phyloP scores from a whole-genome alignment of 2,329 filamentous ascomycete species.

The Fusarium cicatricum region DNA sequence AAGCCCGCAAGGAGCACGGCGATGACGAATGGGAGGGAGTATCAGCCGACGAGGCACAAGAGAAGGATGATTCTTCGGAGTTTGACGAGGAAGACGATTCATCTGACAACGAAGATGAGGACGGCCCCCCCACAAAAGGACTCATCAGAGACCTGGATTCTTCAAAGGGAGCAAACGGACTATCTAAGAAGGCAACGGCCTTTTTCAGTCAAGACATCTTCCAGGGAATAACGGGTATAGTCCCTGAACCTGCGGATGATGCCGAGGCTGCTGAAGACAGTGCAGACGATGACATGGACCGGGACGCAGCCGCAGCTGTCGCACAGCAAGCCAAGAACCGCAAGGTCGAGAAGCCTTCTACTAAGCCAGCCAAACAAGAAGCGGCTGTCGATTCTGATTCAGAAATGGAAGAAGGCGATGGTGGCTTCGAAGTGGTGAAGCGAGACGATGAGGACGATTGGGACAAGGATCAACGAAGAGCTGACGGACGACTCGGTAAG shows the following conservation, averaged over 20 bases:
- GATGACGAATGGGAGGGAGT: slow-evolving; percentile 95
- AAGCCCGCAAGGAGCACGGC: slow-evolving; percentile 79
- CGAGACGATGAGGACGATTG: slow-evolving; percentile 61
- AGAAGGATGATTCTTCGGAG: slow-evolving; percentile 61
- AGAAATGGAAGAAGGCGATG: slow-evolving; percentile 53
- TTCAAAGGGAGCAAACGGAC: slow-evolving; percentile 28
- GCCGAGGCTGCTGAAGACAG: slow-evolving; percentile 36
- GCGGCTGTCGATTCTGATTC: slow-evolving; percentile 43
- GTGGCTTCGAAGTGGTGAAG: slow-evolving; percentile 70
- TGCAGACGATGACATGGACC: slow-evolving; percentile 46
- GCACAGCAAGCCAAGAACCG: slow-evolving; percentile 39
- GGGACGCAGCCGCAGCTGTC: slow-evolving; percentile 42
- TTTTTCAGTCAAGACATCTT: slow-evolving; percentile 98
- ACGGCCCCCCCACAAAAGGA: slow-evolving; percentile 32
- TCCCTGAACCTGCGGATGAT: slow-evolving; percentile 56
- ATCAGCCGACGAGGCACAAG: slow-evolving; percentile 68
- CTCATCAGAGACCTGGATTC: slow-evolving; percentile 51
- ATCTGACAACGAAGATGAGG: slow-evolving; percentile 48
- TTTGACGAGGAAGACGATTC: slow-evolving; percentile 64
- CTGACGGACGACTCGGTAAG: slow-evolving; percentile 70
- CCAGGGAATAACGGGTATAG: slow-evolving; percentile 76
- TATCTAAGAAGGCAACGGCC: slow-evolving; percentile 69
- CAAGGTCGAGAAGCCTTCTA: slow-evolving; percentile 28
- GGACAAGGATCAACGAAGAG: slow-evolving; percentile 70
- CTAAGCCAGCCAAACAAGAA: slow-evolving; percentile 1